Conservation (phyloP, 257 asterid genomes). For the Solanum lycopersicoides region DNA sequence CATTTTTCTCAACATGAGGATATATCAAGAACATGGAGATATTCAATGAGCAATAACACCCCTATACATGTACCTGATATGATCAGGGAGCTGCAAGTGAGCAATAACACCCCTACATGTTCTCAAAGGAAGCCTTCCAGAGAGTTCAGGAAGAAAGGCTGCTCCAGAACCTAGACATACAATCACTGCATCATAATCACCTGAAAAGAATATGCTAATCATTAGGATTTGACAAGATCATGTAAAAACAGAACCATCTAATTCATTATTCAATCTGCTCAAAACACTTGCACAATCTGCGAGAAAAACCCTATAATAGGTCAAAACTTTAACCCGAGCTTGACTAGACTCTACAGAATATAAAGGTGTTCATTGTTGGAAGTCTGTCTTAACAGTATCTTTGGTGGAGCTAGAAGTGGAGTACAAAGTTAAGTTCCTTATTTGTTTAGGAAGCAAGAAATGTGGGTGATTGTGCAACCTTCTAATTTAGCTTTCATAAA, state of each 20-base stretch:
- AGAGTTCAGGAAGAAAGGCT: conserved; percentile 62
- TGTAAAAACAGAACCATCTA: not conserved
- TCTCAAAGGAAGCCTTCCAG: conserved; percentile 72
- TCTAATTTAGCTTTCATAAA: not conserved
- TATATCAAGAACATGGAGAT: not conserved
- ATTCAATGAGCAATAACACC: conserved; percentile 50
- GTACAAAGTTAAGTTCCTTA: not conserved
- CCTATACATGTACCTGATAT: conserved; percentile 55
- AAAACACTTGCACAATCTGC: not conserved
- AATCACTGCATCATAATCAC: conserved; percentile 71
- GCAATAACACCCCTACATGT: conserved; percentile 83
- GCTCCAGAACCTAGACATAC: conserved; percentile 84
- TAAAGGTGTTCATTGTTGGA: not conserved
- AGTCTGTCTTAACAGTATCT: not conserved
- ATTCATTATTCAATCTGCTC: not conserved
- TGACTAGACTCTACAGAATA: not conserved
- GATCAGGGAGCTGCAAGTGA: conserved; percentile 52
- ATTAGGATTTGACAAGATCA: not conserved
- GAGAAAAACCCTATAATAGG: not conserved
- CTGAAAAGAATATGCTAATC: conserved; percentile 28
- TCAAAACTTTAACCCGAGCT: not conserved
- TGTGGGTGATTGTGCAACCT: not conserved
- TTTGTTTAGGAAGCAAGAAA: not conserved
- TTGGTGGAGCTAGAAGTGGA: not conserved
- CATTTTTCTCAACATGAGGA: not conserved